phyloP scores from a whole-genome alignment of 2,329 filamentous ascomycete species.

The Rhinocladiella mackenziei region DNA sequence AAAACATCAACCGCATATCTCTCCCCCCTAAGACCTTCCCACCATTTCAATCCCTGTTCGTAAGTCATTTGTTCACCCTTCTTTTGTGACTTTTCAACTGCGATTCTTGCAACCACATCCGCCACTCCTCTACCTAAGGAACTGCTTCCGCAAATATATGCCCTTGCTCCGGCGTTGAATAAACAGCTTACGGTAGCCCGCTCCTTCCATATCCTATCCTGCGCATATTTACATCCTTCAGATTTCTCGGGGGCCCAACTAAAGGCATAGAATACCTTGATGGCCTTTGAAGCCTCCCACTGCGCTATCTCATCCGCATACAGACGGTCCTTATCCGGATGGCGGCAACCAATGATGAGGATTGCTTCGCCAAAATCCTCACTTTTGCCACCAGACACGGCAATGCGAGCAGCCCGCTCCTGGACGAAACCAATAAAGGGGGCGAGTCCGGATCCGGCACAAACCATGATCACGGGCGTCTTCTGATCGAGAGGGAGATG shows the following conservation, averaged over 20 bases:
- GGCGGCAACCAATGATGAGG: constrained; percentile 38
- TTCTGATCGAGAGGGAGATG: constrained; percentile 35
- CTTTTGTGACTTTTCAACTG: constrained; percentile 29
- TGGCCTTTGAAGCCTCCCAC: constrained; percentile 62
- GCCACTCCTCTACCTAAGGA: constrained; percentile 39
- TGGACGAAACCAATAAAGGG: constrained; percentile 63
- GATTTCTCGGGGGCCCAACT: constrained; percentile 45
- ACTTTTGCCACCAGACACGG: constrained; percentile 18
- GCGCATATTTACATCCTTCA: constrained; percentile 51
- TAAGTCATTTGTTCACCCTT: constrained; percentile 37
- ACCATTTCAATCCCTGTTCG: constrained; percentile 38
- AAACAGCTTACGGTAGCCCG: constrained; percentile 43
- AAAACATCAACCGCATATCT: constrained; percentile 29
- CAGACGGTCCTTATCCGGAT: constrained; percentile 36
- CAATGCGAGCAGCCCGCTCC: constrained; percentile 49
- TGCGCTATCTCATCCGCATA: constrained; percentile 35
- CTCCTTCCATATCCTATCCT: constrained; percentile 51
- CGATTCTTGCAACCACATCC: constrained; percentile 38
- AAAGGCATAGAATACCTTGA: constrained; percentile 60
- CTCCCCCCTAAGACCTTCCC: constrained; percentile 23
- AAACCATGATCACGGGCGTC: constrained; percentile 40
- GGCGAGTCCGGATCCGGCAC: constrained; percentile 52
- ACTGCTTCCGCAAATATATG: constrained; percentile 59
- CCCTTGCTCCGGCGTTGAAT: constrained; percentile 50
- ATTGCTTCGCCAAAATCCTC: constrained; percentile 34